Evolutionary conservation across 768 basidiomycete genomes (phyloP).

Genomic region (Phaeotremella fagi): DNA sequence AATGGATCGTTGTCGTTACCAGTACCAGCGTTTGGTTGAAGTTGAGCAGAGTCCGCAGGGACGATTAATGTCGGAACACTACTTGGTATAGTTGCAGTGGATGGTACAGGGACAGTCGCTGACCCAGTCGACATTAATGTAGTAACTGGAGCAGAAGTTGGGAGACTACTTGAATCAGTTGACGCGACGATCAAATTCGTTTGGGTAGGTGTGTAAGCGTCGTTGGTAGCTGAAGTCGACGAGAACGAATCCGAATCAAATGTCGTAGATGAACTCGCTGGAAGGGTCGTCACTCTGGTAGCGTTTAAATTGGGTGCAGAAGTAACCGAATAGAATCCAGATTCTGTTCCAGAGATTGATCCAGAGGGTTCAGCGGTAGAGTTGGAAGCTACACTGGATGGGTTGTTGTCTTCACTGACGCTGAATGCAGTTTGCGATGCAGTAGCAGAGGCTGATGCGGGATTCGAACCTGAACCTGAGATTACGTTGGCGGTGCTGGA

Average conservation of each 20-base stretch:
- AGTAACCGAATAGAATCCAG: no score
- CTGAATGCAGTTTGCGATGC: no score
- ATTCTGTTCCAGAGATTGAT: no score
- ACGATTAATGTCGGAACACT: constrained; percentile 47
- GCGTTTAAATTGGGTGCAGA: no score
- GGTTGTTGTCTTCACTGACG: no score
- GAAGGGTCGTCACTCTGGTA: no score
- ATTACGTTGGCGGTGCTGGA: no score
- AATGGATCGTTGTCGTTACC: constrained; percentile 26
- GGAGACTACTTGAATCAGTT: constrained; percentile 6
- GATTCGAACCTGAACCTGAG: no score
- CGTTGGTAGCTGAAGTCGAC: constrained; percentile 11
- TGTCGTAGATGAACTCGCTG: not conserved
- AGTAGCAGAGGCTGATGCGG: no score
- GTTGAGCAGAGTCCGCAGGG: constrained; percentile 39
- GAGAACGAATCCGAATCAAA: not conserved
- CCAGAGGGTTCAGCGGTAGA: no score
- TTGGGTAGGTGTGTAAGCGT: constrained; percentile 33
- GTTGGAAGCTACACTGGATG: no score
- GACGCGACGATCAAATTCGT: constrained; percentile 36
- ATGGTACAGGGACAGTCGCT: constrained; percentile 21
- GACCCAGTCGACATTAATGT: not conserved
- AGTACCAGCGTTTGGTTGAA: constrained; percentile 29
- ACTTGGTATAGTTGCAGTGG: constrained; percentile 42
- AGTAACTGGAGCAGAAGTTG: not conserved